Percentiles rank a stretch among this genome's conserved stretches.
phyloP scores from a whole-genome alignment of 1,284 basidiomycete species.

The Papiliotrema terrestris region DNA sequence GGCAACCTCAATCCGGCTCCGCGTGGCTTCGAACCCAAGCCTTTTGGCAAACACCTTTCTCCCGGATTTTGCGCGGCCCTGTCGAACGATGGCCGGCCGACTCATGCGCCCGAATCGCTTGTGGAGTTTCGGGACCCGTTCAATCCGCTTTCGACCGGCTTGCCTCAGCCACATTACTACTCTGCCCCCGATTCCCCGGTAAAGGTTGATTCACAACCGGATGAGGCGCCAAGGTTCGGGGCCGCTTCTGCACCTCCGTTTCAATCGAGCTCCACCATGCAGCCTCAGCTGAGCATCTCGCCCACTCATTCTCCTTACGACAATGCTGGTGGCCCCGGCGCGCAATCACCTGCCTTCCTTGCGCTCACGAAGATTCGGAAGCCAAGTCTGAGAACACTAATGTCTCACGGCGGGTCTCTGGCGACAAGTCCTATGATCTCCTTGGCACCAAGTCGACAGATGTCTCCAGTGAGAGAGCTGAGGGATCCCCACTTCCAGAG shows the following conservation, averaged over 20 bases:
- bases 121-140: background rate
- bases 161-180: background rate
- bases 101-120: background rate
- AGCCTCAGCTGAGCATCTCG: background rate
- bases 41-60: background rate
- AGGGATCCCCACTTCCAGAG: constrained; percentile 1
- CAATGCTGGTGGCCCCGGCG: background rate
- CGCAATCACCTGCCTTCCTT: background rate
- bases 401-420: constrained; percentile 8
- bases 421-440: background rate
- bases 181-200: background rate
- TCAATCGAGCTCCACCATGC: background rate
- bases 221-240: background rate
- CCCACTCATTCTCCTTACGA: background rate
- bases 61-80: background rate
- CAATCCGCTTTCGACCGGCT: background rate
- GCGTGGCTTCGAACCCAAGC: background rate
- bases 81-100: background rate
- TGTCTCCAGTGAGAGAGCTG: background rate
- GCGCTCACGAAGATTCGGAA: constrained; percentile 24
- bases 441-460: background rate
- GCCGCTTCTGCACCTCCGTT: background rate
- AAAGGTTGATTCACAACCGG: background rate
- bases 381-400: constrained; percentile 28
- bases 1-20: background rate